Percentiles rank a stretch among this genome's conserved stretches.
Conservation (phyloP, 306 rosid genomes). For the Cucurbita maxima region DNA sequence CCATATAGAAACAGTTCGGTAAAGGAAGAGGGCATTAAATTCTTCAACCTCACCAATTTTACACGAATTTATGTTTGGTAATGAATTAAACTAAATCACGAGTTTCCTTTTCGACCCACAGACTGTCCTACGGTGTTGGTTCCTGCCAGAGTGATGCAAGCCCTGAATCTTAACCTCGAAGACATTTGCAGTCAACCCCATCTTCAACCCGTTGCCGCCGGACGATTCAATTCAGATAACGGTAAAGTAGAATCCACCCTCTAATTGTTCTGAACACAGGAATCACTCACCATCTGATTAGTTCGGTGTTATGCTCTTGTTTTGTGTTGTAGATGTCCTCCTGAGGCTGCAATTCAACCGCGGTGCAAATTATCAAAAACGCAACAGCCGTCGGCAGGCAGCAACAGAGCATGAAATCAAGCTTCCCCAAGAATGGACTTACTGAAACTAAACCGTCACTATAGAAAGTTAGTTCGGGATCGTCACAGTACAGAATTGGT, state of each 20-base stretch:
- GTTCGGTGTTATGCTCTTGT: background rate
- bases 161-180: conserved; percentile 26
- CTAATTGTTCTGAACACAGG: background rate
- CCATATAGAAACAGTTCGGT: background rate
- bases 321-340: background rate
- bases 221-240: conserved; percentile 5
- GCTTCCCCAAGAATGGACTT: conserved; percentile 4
- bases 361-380: background rate
- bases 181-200: conserved; percentile 18
- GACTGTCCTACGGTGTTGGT: conserved; percentile 33
- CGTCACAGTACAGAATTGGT: background rate
- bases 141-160: conserved; percentile 36
- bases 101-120: background rate
- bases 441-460: background rate
- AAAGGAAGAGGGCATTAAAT: background rate
- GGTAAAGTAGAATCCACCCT: conserved; percentile 8
- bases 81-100: background rate
- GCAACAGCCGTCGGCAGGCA: background rate
- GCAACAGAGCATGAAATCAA: background rate
- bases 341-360: background rate
- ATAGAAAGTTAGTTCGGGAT: background rate
- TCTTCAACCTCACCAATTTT: background rate
- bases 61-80: background rate
- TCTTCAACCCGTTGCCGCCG: conserved; percentile 14
- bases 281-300: background rate